Percentiles rank a stretch among this genome's conserved stretches.
Evolutionary conservation across 331 rosid genomes (phyloP).

Genomic region (Malus hybrid): DNA sequence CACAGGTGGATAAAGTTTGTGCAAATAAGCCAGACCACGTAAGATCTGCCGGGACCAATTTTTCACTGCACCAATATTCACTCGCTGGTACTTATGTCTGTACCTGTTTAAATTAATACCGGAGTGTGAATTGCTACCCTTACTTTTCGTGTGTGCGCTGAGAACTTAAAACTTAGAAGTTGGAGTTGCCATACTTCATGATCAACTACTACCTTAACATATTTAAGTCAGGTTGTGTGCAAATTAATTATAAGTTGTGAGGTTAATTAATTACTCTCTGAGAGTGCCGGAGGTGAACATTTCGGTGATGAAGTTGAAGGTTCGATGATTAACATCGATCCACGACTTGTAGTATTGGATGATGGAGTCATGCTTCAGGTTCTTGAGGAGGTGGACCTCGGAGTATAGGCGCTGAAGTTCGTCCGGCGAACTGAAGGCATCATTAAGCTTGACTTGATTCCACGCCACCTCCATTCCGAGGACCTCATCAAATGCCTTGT

Average conservation of each 20-base stretch:
- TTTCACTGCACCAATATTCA: conserved; percentile 57
- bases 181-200: background rate
- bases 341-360: conserved; percentile 65
- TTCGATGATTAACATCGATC: conserved; percentile 53
- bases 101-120: conserved; percentile 36
- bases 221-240: background rate
- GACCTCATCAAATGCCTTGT: conserved; percentile 68
- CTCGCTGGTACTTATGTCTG: conserved; percentile 46
- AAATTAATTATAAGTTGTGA: background rate
- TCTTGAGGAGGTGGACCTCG: conserved; percentile 88
- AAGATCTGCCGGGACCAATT: conserved; percentile 79
- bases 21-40: conserved; percentile 63
- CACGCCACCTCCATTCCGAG: conserved; percentile 89
- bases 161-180: background rate
- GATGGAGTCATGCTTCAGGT: conserved; percentile 64
- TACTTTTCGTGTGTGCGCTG: background rate
- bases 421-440: conserved; percentile 60
- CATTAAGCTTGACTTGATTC: conserved; percentile 77
- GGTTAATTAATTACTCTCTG: conserved; percentile 62
- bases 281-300: conserved; percentile 93
- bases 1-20: conserved; percentile 64
- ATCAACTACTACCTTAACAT: background rate
- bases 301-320: conserved; percentile 92
- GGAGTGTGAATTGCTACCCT: background rate
- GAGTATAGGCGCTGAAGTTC: conserved; percentile 72